Conservation (phyloP, 306 rosid genomes). For the Canavalia ensiformis region DNA sequence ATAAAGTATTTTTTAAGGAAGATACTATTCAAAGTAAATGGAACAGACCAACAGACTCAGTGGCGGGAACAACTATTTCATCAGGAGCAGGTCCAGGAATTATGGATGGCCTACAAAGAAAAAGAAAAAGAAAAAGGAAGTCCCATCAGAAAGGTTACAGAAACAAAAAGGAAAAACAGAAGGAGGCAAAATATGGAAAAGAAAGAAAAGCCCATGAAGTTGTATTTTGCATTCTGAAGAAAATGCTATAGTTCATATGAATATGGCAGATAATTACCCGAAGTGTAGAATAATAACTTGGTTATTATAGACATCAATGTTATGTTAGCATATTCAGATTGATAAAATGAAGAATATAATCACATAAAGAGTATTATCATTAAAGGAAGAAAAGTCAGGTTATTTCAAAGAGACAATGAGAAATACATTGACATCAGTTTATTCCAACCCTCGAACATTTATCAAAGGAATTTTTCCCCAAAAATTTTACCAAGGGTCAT, state of each 20-base stretch:
- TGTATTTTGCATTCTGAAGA: constrained; percentile 13
- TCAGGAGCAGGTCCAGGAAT: constrained; percentile 98
- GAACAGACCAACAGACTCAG: constrained; percentile 90
- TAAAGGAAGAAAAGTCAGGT: not conserved
- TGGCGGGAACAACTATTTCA: constrained; percentile 84
- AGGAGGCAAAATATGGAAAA: not conserved
- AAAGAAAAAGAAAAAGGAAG: constrained; percentile 39
- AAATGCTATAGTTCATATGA: not conserved
- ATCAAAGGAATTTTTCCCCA: not conserved
- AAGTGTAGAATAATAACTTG: constrained; percentile 31
- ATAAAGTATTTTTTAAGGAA: constrained; percentile 28
- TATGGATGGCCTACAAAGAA: constrained; percentile 78
- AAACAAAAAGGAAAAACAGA: not conserved
- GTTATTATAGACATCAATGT: constrained; percentile 26
- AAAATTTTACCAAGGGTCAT: constrained; percentile 13
- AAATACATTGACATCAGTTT: not conserved
- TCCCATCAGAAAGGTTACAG: constrained; percentile 33
- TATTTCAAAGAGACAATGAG: constrained; percentile 23
- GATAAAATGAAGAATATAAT: constrained; percentile 26
- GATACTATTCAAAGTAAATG: constrained; percentile 30
- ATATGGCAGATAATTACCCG: constrained; percentile 25
- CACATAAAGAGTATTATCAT: constrained; percentile 12
- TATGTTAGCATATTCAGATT: constrained; percentile 23
- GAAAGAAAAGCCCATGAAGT: not conserved
- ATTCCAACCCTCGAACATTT: not conserved